Conservation (phyloP, 2,329 filamentous ascomycete species). For the Neofusicoccum parvum region DNA sequence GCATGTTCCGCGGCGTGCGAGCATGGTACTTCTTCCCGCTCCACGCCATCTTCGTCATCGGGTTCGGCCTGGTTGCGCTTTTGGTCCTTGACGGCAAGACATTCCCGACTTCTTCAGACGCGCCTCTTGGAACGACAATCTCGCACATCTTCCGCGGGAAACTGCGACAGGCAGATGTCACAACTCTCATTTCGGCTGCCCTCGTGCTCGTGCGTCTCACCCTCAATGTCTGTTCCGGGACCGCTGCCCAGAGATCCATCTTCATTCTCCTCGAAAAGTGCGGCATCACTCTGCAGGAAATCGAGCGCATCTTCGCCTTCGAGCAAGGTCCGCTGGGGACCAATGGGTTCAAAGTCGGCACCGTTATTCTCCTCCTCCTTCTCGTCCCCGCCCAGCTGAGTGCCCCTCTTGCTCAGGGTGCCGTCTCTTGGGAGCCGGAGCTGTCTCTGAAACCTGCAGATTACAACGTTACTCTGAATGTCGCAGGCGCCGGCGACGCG, state of each 20-base stretch:
- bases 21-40: conserved; percentile 17
- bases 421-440: background rate
- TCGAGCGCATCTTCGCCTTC: conserved; percentile 9
- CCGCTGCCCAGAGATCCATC: conserved; percentile 6
- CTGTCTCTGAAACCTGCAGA: background rate
- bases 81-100: background rate
- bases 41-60: conserved; percentile 2
- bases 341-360: background rate
- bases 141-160: conserved; percentile 2
- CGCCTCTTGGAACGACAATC: background rate
- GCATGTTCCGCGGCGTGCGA: background rate
- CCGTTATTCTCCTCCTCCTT: background rate
- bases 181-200: conserved; percentile 8
- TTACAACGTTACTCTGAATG: conserved; percentile 9
- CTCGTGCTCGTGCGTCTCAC: conserved; percentile 16
- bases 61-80: background rate
- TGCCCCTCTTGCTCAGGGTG: conserved; percentile 6
- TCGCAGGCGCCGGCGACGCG: background rate
- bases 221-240: conserved; percentile 3
- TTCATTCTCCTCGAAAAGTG: conserved; percentile 19
- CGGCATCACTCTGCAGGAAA: conserved; percentile 9
- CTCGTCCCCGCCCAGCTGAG: conserved; percentile 17
- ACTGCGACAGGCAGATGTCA: conserved; percentile 15
- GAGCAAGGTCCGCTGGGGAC: conserved; percentile 1
- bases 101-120: background rate